Base-by-base conservation (phyloP, 495 filamentous ascomycete species). In the Xylaria bambusicola region DNA sequence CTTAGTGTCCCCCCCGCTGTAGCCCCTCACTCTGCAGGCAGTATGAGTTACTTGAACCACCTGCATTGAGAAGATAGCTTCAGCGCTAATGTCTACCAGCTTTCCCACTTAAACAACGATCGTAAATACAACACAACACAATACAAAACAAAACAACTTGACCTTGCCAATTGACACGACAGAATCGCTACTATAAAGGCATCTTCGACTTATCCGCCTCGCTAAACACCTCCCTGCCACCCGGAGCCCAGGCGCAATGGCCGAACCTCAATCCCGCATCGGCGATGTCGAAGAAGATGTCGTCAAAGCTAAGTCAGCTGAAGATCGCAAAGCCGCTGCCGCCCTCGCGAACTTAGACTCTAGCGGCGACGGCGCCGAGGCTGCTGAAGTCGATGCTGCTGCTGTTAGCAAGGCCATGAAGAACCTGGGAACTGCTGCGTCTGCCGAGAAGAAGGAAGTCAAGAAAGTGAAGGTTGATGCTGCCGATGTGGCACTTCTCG, bases 281-380 rank as follows among this genome's bases (percentile, higher is more conserved):
- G 29, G 84, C 56, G 77, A 86, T 35, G 85, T 85, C 45, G 80
- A 86, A 21, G 81, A 84, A 40, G 73, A 82, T 42, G 74, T 83
- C 42, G 77, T 86, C 40, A 86, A 83, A 53, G 89, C 84, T 57
- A 82, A 84, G 71, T 83, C 82, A 38, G 84, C 91, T 61, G 91
- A 95, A 74, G 92, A 94, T 76, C 89, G 91, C 72, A 96, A 94
- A 75, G 90, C 93, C 20, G 91, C 91, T 56, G 91, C 90, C 24
- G 92, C 93, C 17, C 85, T 96, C 65, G 86, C 84, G 61, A 84
- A 85, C 55, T 87, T 96, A 53, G 87, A 93, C 63, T 72, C 82
- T 24, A 74, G 69, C 33, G 75, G 74, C 59, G 86, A 86, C 56
- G 75, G 77, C n/a, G 61, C 76, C 21, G 58, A 65, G 9, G 53